These are phyloP conservation scores for Calocera cornea DNA, from an alignment of 768 basidiomycete species.

Conservation along the genomic window DNA sequence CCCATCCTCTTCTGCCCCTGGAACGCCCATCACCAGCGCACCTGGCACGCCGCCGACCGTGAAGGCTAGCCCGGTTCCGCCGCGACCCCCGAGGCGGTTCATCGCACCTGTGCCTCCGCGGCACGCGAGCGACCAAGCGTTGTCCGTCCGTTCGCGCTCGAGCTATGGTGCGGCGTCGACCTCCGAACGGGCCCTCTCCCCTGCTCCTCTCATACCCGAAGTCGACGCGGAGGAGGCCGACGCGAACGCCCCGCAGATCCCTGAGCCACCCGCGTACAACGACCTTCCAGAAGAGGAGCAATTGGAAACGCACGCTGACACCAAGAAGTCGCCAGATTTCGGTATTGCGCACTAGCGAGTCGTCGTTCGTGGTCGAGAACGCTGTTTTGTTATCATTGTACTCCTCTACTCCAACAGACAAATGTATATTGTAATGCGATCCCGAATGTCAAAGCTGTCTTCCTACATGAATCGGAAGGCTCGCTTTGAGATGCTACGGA, in stretches of 20 bases:
- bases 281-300: background rate
- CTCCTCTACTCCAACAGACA: background rate
- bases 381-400: background rate
- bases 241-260: background rate
- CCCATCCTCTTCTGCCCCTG: background rate
- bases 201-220: background rate
- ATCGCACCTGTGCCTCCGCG: background rate
- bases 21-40: background rate
- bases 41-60: background rate
- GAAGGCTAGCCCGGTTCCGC: background rate
- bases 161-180: background rate
- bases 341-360: background rate
- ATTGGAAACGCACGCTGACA: background rate
- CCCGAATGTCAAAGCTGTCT: no score
- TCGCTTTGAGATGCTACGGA: no score
- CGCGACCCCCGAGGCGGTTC: background rate
- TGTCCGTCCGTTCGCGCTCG: background rate
- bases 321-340: background rate
- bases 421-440: no score
- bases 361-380: background rate
- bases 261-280: background rate
- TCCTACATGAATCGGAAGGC: no score
- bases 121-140: background rate
- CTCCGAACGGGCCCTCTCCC: background rate
- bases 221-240: background rate